Evolutionary conservation across 2,329 filamentous ascomycete species (phyloP), one percentile per base, ranked within the genome.

Genomic region (Beauveria brongniartii): DNA sequence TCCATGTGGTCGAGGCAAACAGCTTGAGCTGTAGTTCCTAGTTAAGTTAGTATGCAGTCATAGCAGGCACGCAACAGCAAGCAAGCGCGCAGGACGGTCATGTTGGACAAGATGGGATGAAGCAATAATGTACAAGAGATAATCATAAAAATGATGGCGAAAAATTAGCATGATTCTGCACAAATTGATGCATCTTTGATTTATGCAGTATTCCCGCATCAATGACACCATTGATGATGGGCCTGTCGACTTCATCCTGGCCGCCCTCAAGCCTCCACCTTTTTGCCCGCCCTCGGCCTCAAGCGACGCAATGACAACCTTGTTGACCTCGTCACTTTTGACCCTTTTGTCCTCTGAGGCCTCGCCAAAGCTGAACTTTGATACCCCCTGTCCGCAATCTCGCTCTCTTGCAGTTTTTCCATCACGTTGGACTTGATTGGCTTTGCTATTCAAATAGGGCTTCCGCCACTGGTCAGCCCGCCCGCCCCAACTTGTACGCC

Each of bases 231-330:
- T 57, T 18, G 12, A 14, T 26, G 14, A 30, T 46, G 14, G 28
- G 30, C n/a, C 55, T 57, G 55, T 48, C 55, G 55, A 37, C 55
- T 57, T 57, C 40, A 55, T 44, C 53, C 26, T 20, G 8, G 43
- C 20, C 54, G 28, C 34, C 55, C 43, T 47, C n/a, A 20, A 14
- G 55, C 55, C 55, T 57, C 55, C 55, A 47, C 55, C 44, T 37
- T 54, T 43, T 20, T 8, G 8, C 53, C 53, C 24, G n/a, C 34
- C 41, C 24, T 46, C 24, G 26, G 43, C 26, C 41, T 16, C 5
- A 18, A 55, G 22, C 55, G 55, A 7, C 9, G 18, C 37, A 20
- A 43, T 43, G 12, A 20, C 24, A 16, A 57, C 55, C 55, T 48
- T 57, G 55, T 48, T 57, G 55, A 34, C 55, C 55, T 47, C 55